phyloP scores from a whole-genome alignment of 352 stramenopile species.

The Phytopythium montanum region DNA sequence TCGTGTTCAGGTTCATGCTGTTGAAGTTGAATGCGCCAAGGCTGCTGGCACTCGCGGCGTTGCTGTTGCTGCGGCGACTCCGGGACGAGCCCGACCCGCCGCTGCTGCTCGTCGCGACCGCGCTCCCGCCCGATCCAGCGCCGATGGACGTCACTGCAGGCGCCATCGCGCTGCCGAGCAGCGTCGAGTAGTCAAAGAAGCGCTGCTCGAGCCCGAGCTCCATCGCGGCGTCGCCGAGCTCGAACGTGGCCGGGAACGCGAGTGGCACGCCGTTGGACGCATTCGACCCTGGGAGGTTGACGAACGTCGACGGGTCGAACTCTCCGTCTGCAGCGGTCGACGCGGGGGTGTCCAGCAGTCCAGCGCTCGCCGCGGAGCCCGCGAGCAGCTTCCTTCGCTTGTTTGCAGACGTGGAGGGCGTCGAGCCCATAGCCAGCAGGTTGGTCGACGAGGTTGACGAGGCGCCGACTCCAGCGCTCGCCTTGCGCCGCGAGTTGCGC shows the following conservation, averaged over 20 bases:
- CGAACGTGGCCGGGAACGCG: slow-evolving; percentile 55
- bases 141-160: background rate
- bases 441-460: background rate
- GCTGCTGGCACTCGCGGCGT: slow-evolving; percentile 8
- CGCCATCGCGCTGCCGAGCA: slow-evolving; percentile 8
- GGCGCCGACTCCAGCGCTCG: slow-evolving; percentile 1
- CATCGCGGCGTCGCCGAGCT: slow-evolving; percentile 41
- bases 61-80: slow-evolving; percentile 22
- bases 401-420: background rate
- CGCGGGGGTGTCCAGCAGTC: slow-evolving; percentile 14
- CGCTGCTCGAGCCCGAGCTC: slow-evolving; percentile 48
- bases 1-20: slow-evolving; percentile 5
- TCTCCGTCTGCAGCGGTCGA: slow-evolving; percentile 18
- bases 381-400: slow-evolving; percentile 47
- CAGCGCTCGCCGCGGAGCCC: slow-evolving; percentile 11
- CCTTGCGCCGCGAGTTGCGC: slow-evolving; percentile 43
- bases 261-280: slow-evolving; percentile 23
- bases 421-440: background rate
- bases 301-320: slow-evolving; percentile 67
- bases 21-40: background rate
- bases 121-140: background rate
- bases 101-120: background rate
- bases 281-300: slow-evolving; percentile 29
- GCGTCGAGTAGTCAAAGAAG: slow-evolving; percentile 48
- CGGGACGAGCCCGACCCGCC: slow-evolving; percentile 9